Conservation (phyloP, 1,284 basidiomycete genomes). For the Cystobasidium pallidum region DNA sequence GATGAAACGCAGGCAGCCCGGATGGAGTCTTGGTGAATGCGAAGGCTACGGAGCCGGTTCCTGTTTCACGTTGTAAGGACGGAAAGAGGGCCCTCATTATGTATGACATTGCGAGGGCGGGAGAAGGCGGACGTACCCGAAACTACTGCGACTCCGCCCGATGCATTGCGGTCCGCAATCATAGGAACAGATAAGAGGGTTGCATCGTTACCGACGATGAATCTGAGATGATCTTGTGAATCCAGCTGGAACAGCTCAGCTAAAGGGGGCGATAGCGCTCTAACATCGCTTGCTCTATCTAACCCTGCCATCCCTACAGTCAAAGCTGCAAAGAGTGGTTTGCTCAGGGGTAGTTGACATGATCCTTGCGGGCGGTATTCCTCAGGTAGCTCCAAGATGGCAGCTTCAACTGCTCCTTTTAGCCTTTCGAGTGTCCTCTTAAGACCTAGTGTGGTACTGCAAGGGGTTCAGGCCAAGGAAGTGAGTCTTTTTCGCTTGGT, state of each 20-base stretch:
- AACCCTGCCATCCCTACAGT: constrained; percentile 39
- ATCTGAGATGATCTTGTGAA: neutral
- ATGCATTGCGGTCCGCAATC: constrained; percentile 25
- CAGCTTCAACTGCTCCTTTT: constrained; percentile 14
- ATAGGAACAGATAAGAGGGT: constrained; percentile 36
- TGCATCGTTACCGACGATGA: constrained; percentile 43
- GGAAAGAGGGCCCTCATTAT: too few relatives aligned
- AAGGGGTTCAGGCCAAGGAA: neutral
- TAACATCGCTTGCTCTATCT: constrained; percentile 24
- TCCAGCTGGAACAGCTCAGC: constrained; percentile 33
- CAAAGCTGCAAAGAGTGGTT: constrained; percentile 26
- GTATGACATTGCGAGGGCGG: too few relatives aligned
- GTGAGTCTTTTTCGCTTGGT: neutral
- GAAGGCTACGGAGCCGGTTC: constrained; percentile 39
- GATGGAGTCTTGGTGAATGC: constrained; percentile 25
- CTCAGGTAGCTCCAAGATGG: constrained; percentile 13
- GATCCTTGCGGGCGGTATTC: constrained; percentile 12
- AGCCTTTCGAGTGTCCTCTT: constrained; percentile 19
- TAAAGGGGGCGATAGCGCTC: constrained; percentile 22
- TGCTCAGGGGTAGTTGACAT: constrained; percentile 3
- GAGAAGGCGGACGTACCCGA: too few relatives aligned
- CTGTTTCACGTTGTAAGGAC: too few relatives aligned
- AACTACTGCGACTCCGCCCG: constrained; percentile 27
- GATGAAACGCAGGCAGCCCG: constrained; percentile 27
- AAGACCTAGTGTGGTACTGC: constrained; percentile 31